phyloP scores from a whole-genome alignment of 352 stramenopile genomes.

The Phytopythium ostracodes region DNA sequence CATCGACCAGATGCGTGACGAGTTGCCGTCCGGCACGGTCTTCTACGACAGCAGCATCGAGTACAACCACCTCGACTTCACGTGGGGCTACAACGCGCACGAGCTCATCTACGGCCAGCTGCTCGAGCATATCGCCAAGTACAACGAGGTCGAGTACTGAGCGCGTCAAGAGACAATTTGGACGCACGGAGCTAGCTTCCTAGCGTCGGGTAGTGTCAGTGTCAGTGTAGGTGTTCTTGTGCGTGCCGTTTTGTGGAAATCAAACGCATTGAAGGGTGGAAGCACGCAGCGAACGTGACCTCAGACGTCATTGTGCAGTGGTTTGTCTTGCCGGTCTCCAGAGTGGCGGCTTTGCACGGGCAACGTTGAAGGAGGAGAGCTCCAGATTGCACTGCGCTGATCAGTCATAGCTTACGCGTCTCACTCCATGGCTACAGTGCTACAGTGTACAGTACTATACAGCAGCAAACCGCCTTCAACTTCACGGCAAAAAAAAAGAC shows the following conservation, averaged over 20 bases:
- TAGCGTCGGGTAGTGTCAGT: not conserved
- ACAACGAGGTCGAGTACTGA: conserved; percentile 49
- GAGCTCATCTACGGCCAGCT: conserved; percentile 55
- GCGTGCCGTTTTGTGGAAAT: too few relatives aligned
- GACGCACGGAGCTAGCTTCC: not conserved
- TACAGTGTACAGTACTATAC: not conserved
- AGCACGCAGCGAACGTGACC: too few relatives aligned
- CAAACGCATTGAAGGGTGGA: too few relatives aligned
- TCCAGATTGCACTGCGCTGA: not conserved
- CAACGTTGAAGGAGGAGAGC: not conserved
- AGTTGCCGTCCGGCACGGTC: conserved; percentile 41
- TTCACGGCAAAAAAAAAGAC: not conserved
- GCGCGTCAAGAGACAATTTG: not conserved
- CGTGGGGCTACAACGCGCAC: conserved; percentile 55
- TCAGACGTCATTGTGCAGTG: too few relatives aligned
- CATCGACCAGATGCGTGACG: conserved; percentile 37
- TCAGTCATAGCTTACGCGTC: not conserved
- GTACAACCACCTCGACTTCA: conserved; percentile 74
- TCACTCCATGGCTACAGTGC: not conserved
- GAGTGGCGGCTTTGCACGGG: not conserved
- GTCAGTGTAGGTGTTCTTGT: not conserved
- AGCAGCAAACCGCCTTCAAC: not conserved
- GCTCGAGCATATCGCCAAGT: conserved; percentile 47
- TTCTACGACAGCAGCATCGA: conserved; percentile 38
- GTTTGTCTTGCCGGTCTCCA: too few relatives aligned